These are phyloP conservation scores for Xerocomellus intermedius DNA, from an alignment of 768 basidiomycete species.

Conservation along the genomic window DNA sequence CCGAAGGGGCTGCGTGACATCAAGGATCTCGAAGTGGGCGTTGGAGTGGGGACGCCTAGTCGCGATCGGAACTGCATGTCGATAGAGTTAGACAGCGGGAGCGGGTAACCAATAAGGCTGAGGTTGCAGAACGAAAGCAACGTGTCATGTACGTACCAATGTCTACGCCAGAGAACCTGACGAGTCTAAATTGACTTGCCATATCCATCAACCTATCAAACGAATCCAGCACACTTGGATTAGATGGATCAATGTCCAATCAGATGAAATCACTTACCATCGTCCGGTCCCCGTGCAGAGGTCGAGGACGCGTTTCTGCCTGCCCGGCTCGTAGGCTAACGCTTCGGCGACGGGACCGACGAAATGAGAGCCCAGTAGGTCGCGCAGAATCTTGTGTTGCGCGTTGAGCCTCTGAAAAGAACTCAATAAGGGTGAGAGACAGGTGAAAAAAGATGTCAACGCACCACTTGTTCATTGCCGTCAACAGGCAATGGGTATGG, in stretches of 20 bases:
- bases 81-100: constrained; percentile 7
- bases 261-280: constrained; percentile 50
- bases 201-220: constrained; percentile 69
- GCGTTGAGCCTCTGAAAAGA: constrained; percentile 49
- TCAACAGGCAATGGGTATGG: constrained; percentile 78
- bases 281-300: constrained; percentile 73
- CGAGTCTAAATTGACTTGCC: constrained; percentile 62
- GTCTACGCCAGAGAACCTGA: constrained; percentile 68
- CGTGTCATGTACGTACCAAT: constrained; percentile 52
- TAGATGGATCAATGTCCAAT: constrained; percentile 19
- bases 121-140: constrained; percentile 10
- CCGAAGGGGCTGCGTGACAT: constrained; percentile 52
- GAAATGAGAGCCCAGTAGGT: constrained; percentile 54
- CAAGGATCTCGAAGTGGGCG: constrained; percentile 64
- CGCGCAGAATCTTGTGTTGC: constrained; percentile 48
- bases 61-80: constrained; percentile 61
- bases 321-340: constrained; percentile 40
- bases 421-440: background rate
- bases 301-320: constrained; percentile 60
- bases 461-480: constrained; percentile 63
- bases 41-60: constrained; percentile 60
- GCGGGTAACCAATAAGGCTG: constrained; percentile 10
- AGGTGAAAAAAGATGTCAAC: constrained; percentile 14
- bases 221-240: constrained; percentile 9
- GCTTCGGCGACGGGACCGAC: constrained; percentile 58